These are phyloP conservation scores for Sclerotinia spermophila DNA, from an alignment of 2,329 filamentous ascomycete species.

Conservation along the genomic window DNA sequence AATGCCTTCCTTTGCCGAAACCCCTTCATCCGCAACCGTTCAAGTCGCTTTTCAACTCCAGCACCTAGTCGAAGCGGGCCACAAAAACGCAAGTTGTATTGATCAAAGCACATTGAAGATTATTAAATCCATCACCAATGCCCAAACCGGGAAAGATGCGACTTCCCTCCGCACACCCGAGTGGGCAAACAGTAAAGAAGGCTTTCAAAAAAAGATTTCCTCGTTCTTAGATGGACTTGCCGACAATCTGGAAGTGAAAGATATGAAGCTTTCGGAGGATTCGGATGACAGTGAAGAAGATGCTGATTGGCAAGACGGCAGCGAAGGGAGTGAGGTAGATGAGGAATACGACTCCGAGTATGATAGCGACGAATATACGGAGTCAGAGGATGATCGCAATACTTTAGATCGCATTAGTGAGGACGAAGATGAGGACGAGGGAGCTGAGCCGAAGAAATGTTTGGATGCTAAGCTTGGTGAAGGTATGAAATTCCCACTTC, in stretches of 20 bases:
- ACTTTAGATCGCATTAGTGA: slow-evolving; percentile 11
- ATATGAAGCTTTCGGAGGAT: not conserved
- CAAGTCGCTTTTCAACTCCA: slow-evolving; percentile 8
- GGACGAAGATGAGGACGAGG: slow-evolving; percentile 8
- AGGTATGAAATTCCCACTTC: not conserved
- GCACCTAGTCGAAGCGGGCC: not conserved
- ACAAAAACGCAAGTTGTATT: slow-evolving; percentile 2
- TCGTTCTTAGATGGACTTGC: not conserved
- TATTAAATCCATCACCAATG: not conserved
- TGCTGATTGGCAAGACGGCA: not conserved
- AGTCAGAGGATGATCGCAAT: slow-evolving; percentile 11
- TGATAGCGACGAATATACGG: slow-evolving; percentile 6
- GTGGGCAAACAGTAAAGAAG: slow-evolving; percentile 6
- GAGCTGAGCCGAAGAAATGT: slow-evolving; percentile 5
- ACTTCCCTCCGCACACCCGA: not conserved
- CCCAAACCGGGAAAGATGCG: not conserved
- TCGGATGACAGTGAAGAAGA: not conserved
- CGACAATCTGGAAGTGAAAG: not conserved
- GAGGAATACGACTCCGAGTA: slow-evolving; percentile 12
- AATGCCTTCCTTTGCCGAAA: slow-evolving; percentile 10
- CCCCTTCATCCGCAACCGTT: not conserved
- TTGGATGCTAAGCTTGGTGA: slow-evolving; percentile 16
- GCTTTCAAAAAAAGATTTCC: slow-evolving; percentile 4
- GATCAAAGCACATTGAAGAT: not conserved
- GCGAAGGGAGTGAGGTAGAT: not conserved